Percentiles rank a stretch among this genome's conserved stretches.
Conservation (phyloP, 345 rosid genomes). For the Hypericum perforatum region DNA sequence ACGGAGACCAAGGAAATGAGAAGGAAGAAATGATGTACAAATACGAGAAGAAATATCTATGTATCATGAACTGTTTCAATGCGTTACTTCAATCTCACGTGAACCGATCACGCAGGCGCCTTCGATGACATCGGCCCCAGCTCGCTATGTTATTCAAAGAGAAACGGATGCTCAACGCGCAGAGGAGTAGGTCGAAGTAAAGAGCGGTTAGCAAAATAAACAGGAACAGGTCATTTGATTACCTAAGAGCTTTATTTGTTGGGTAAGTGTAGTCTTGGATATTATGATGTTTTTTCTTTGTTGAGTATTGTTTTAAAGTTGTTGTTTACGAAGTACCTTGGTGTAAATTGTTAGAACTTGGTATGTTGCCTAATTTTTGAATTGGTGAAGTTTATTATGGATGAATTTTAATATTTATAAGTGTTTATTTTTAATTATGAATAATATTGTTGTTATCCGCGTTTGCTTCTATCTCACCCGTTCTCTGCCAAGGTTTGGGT, state of each 20-base stretch:
- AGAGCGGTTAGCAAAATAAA: not conserved
- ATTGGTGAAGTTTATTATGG: too few relatives aligned
- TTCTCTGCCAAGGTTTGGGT: too few relatives aligned
- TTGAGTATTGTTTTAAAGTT: too few relatives aligned
- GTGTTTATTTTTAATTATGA: too few relatives aligned
- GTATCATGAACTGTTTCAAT: not conserved
- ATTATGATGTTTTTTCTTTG: too few relatives aligned
- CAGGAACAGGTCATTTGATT: not conserved
- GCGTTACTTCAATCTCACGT: slow-evolving; percentile 62
- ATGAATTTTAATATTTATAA: too few relatives aligned
- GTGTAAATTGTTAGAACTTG: too few relatives aligned
- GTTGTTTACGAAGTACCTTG: too few relatives aligned
- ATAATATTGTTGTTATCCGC: too few relatives aligned
- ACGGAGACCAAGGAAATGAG: not conserved
- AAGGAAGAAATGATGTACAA: not conserved
- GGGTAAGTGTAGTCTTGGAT: too few relatives aligned
- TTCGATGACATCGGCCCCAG: slow-evolving; percentile 6
- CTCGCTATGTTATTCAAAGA: not conserved
- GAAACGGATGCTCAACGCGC: not conserved
- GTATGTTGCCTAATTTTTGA: too few relatives aligned
- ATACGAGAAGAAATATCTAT: not conserved
- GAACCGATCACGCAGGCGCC: slow-evolving; percentile 54
- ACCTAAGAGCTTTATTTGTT: slow-evolving; percentile 69
- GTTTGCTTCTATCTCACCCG: too few relatives aligned
- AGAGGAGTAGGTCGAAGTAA: not conserved